These are phyloP conservation scores for Hyaloperonospora brassicae DNA, from an alignment of 352 stramenopile genomes.

Conservation along the genomic window DNA sequence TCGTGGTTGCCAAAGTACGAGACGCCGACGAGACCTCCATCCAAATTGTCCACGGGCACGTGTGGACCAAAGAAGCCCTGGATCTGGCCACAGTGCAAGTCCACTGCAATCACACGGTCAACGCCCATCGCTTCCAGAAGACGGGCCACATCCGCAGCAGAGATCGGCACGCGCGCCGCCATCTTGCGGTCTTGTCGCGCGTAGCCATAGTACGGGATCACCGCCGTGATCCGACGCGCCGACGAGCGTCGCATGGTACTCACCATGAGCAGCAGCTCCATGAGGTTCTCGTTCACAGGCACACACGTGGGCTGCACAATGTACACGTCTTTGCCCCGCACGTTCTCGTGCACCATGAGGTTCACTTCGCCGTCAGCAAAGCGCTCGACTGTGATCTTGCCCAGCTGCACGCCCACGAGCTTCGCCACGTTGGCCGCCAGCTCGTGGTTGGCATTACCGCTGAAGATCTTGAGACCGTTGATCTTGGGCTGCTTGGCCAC, in stretches of 20 bases:
- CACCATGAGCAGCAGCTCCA: constrained; percentile 98
- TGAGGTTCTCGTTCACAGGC: constrained; percentile 99
- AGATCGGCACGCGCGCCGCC: constrained; percentile 97
- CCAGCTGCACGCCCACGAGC: constrained; percentile 95
- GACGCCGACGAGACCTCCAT: constrained; percentile 91
- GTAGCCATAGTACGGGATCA: constrained; percentile 95
- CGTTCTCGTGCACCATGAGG: constrained; percentile 99
- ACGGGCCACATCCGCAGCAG: constrained; percentile 79
- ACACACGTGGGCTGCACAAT: constrained; percentile 99
- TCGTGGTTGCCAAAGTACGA: constrained; percentile 94
- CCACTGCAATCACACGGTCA: constrained; percentile 82
- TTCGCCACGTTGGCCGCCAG: constrained; percentile 96
- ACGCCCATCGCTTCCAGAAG: constrained; percentile 84
- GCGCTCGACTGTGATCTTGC: constrained; percentile 95
- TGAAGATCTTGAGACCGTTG: constrained; percentile 96
- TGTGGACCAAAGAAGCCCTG: constrained; percentile 98
- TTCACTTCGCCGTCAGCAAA: constrained; percentile 99
- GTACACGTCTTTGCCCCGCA: constrained; percentile 99
- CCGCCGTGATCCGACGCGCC: constrained; percentile 97
- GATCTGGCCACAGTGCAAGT: constrained; percentile 86
- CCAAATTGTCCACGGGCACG: constrained; percentile 99
- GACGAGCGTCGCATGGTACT: constrained; percentile 96
- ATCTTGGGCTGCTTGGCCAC: constrained; percentile 85
- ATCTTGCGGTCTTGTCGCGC: constrained; percentile 89
- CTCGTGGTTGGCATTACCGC: constrained; percentile 95